A percentile compares a stretch with the other conserved stretches of the same genome.
Conservation (phyloP, 2,329 filamentous ascomycete species). For the Aspergillus jensenii region DNA sequence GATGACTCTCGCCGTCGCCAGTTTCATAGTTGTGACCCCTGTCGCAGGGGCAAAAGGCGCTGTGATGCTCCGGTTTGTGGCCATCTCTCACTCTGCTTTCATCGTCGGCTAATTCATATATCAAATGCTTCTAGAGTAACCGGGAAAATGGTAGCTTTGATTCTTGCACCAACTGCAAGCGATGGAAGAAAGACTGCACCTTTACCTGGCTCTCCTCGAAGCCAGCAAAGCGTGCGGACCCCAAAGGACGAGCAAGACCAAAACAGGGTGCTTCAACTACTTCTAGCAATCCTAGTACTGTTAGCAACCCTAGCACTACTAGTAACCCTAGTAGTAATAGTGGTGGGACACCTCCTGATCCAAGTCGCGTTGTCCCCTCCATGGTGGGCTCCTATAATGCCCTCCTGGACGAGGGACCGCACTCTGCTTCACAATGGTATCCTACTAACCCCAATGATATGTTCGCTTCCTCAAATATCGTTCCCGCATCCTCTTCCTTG, state of each 20-base stretch:
- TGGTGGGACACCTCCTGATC: not conserved
- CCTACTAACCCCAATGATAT: not conserved
- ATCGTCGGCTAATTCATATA: not conserved
- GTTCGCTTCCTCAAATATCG: not conserved
- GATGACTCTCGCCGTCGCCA: conserved; percentile 5
- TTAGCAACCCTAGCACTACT: not conserved
- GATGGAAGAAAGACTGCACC: conserved; percentile 7
- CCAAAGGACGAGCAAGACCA: not conserved
- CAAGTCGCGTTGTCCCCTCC: not conserved
- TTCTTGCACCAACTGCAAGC: conserved; percentile 2
- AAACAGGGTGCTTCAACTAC: not conserved
- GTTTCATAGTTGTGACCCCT: conserved; percentile 10
- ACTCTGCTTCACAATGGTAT: not conserved
- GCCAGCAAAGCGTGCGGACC: not conserved
- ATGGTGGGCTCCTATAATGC: not conserved
- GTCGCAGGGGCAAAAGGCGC: conserved; percentile 8
- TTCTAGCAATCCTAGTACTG: not conserved
- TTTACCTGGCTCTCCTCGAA: not conserved
- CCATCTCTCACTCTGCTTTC: not conserved
- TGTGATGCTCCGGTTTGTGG: conserved; percentile 5
- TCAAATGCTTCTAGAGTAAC: not conserved
- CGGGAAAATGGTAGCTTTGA: not conserved
- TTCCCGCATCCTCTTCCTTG: not conserved
- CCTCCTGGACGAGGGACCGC: not conserved
- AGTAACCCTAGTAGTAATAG: not conserved